Conservation (phyloP, 2,329 filamentous ascomycete genomes). For the Ustulina deusta region DNA sequence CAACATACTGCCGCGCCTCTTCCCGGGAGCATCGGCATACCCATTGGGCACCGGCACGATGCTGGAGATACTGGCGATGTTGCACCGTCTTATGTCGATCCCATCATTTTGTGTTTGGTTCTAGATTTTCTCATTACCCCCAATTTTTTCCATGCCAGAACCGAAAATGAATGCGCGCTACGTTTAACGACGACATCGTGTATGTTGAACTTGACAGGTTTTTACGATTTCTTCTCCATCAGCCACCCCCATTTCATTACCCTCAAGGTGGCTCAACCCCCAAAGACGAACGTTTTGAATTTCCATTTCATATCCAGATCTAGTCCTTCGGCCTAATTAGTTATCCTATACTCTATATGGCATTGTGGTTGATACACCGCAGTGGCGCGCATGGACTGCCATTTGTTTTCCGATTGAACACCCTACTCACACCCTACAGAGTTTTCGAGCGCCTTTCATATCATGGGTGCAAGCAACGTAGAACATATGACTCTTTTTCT, state of each 20-base stretch:
- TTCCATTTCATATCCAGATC: slow-evolving; percentile 30
- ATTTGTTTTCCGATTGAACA: slow-evolving; percentile 2
- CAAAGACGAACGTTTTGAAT: slow-evolving; percentile 16
- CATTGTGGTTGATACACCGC: slow-evolving; percentile 17
- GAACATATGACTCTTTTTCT: slow-evolving; percentile 36
- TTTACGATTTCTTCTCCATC: slow-evolving; percentile 4
- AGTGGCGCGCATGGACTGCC: background rate
- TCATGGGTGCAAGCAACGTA: slow-evolving; percentile 13
- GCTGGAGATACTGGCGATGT: background rate
- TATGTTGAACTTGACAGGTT: background rate
- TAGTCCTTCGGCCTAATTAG: background rate
- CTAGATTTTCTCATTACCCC: background rate
- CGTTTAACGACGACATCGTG: background rate
- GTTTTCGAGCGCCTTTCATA: background rate
- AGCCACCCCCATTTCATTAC: slow-evolving; percentile 30
- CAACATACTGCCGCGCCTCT: background rate
- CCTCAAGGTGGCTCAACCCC: slow-evolving; percentile 9
- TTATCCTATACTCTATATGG: slow-evolving; percentile 9
- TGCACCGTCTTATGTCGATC: background rate
- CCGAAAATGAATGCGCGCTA: background rate
- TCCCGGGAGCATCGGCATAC: background rate
- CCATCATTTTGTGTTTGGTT: background rate
- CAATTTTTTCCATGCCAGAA: background rate
- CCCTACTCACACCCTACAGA: slow-evolving; percentile 17
- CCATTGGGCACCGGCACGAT: background rate